Conservation (phyloP, 2,329 filamentous ascomycete genomes). For the Apiospora marii region DNA sequence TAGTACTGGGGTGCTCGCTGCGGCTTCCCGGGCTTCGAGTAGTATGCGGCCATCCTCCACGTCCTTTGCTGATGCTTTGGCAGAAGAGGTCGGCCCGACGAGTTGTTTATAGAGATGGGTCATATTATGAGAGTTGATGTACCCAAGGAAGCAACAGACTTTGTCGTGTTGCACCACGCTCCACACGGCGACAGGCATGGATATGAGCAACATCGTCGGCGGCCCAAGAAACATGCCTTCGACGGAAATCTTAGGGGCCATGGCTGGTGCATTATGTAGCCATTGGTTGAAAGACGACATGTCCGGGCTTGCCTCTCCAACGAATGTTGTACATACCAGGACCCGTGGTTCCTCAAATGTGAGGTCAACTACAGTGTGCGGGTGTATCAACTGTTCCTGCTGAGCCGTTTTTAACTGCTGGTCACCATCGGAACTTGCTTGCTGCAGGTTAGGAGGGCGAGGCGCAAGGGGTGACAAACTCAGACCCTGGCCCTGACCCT, state of each 20-base stretch:
- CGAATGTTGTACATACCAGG: conserved; percentile 72
- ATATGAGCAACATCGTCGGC: conserved; percentile 71
- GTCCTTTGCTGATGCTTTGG: conserved; percentile 58
- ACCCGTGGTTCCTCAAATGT: conserved; percentile 69
- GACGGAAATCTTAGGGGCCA: conserved; percentile 66
- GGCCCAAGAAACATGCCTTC: conserved; percentile 74
- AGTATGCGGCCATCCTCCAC: conserved; percentile 65
- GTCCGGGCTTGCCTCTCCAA: conserved; percentile 70
- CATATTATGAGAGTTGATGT: conserved; percentile 73
- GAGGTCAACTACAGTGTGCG: conserved; percentile 59
- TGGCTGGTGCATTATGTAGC: conserved; percentile 66
- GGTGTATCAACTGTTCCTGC: conserved; percentile 54
- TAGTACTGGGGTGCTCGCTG: conserved; percentile 46
- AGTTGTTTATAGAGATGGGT: conserved; percentile 68
- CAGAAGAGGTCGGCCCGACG: conserved; percentile 55
- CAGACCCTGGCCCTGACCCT: conserved; percentile 59
- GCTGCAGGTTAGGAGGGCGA: conserved; percentile 38
- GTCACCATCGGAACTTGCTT: conserved; percentile 40
- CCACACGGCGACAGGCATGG: conserved; percentile 71
- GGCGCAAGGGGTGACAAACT: conserved; percentile 58
- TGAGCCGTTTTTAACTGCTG: conserved; percentile 36
- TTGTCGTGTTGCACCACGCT: conserved; percentile 71
- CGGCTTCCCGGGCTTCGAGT: conserved; percentile 59
- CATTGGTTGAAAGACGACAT: conserved; percentile 73
- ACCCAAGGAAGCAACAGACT: conserved; percentile 70